These are phyloP conservation scores for Zizania latifolia DNA, from an alignment of 176 grass and related monocot genomes.

Conservation along the genomic window DNA sequence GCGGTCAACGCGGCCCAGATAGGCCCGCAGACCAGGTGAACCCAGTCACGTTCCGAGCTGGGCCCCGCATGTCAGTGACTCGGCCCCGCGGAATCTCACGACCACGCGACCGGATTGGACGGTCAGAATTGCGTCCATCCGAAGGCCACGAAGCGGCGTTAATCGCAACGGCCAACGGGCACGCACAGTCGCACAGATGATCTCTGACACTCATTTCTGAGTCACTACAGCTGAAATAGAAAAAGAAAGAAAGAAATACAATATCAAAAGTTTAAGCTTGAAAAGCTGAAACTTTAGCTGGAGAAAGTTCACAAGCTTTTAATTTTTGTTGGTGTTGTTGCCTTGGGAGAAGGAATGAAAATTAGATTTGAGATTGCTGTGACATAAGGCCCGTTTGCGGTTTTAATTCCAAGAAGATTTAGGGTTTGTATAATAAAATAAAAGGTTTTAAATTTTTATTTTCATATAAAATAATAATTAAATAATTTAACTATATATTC, in stretches of 20 bases:
- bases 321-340: neutral
- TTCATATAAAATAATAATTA: no score
- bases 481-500: no score
- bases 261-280: neutral
- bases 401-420: no score
- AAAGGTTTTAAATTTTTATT: no score
- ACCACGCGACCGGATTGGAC: neutral
- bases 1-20: neutral
- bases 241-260: neutral
- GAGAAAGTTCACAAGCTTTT: slow-evolving; percentile 15
- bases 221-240: neutral
- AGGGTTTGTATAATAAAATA: no score
- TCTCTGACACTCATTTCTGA: neutral
- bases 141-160: neutral
- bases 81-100: neutral
- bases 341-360: no score
- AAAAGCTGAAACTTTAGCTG: neutral
- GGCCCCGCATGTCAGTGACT: neutral
- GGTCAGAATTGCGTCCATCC: neutral
- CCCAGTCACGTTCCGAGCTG: neutral
- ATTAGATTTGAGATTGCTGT: no score
- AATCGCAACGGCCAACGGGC: neutral
- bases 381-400: no score
- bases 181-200: neutral
- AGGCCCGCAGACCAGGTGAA: neutral